phyloP scores from a whole-genome alignment of 2,329 filamentous ascomycete species.

The Neofusicoccum parvum region DNA sequence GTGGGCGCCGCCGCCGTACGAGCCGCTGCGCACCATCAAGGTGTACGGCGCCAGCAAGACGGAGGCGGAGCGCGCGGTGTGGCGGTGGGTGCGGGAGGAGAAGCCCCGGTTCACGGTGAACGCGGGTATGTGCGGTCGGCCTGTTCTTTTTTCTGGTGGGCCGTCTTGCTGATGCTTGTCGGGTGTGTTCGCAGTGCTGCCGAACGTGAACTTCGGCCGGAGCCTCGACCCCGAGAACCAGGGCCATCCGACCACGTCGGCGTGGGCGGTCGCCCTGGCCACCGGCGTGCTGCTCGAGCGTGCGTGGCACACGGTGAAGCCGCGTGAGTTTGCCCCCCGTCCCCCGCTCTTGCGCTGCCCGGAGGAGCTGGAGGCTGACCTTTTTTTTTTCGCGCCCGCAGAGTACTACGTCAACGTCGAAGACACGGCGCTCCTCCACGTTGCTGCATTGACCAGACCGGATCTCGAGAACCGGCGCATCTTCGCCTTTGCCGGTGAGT shows the following conservation, averaged over 20 bases:
- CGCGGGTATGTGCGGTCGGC: slow-evolving; percentile 23
- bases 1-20: slow-evolving; percentile 31
- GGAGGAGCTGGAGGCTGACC: too few relatives aligned
- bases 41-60: slow-evolving; percentile 53
- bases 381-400: neutral
- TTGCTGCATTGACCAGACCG: slow-evolving; percentile 25
- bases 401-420: slow-evolving; percentile 26
- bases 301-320: neutral
- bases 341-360: too few relatives aligned
- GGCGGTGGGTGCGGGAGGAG: slow-evolving; percentile 49
- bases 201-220: slow-evolving; percentile 25
- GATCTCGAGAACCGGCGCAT: slow-evolving; percentile 23
- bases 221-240: slow-evolving; percentile 24
- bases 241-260: slow-evolving; percentile 25
- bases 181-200: neutral
- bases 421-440: slow-evolving; percentile 28
- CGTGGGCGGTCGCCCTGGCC: slow-evolving; percentile 22
- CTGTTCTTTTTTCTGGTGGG: neutral
- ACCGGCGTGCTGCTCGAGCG: slow-evolving; percentile 23
- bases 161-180: neutral
- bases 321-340: neutral
- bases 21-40: slow-evolving; percentile 26
- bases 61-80: slow-evolving; percentile 49
- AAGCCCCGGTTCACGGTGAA: slow-evolving; percentile 50
- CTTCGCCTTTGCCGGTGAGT: slow-evolving; percentile 24